Base-by-base conservation (phyloP, 1,139 yeast species). In the Lodderomyces elongisporus region DNA sequence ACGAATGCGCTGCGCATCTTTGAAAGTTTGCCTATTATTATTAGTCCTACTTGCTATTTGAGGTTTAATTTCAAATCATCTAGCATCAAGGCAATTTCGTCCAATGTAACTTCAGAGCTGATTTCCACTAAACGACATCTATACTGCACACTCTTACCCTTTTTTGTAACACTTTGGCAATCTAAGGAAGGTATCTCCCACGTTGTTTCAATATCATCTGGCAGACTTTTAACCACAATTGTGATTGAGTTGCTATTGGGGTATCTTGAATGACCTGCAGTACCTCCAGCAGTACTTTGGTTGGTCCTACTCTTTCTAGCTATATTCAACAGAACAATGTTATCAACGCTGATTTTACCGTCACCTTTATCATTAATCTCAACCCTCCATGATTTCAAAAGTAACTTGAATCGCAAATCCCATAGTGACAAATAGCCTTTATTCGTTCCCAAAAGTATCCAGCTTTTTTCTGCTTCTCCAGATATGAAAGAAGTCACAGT, bases 371-470 rank as follows among this genome's bases (percentile, higher is more conserved):
- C n/a, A 6, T 7, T 24, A 13, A 30, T 24, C 17, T 32, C 25
- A 1, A 42, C 28, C 5, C 70, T 69, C 79, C 88, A 84, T 1
- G 80, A 62, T 40, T 74, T 79, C 18, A 85, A 62, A 30, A 74
- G 58, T 0, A 82, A 45, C 25, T 66, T 67, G 51, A 87, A 85
- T 35, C 95, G 62, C 28, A 84, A 46, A 54, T 89, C 96, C 95
- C 96, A 88, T 14, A 91, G 55, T 41, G 77, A 77, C 21, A 91
- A 52, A 1, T 79, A 60, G 1, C 97, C 97, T 29, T 70, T 71
- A 1, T 74, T 62, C 0, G 96, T 85, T 0, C 96, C 96, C 3
- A 82, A 52, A 4, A 87, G 53, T 3, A 84, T 47, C 89, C 96
- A 85, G 5, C 54, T 46, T 60, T 65, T 56, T 13, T 31, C 24